A percentile compares a stretch with the other conserved stretches of the same genome.
phyloP scores from a whole-genome alignment of 805 yeast genomes.

The Metschnikowia borealis region DNA sequence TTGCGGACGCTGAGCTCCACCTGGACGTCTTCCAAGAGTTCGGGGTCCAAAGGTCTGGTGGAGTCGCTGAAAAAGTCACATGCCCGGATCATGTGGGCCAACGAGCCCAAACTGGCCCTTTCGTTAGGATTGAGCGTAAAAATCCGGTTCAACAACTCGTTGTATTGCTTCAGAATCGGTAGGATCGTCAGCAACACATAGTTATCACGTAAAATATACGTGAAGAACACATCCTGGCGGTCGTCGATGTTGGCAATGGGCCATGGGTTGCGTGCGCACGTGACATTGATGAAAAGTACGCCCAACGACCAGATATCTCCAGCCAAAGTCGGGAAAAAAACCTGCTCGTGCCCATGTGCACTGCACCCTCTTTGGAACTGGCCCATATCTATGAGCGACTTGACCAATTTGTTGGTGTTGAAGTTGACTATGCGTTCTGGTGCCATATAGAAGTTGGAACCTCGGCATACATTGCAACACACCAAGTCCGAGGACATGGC shows the following conservation, averaged over 20 bases:
- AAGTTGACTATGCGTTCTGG: slow-evolving; percentile 70
- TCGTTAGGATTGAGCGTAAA: slow-evolving; percentile 47
- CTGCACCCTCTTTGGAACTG: slow-evolving; percentile 15
- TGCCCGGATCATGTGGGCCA: slow-evolving; percentile 35
- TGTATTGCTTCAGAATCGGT: slow-evolving; percentile 67
- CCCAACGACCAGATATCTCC: slow-evolving; percentile 90
- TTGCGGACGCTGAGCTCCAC: not conserved
- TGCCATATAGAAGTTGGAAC: slow-evolving; percentile 88
- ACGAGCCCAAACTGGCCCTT: slow-evolving; percentile 38
- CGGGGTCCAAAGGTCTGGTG: not conserved
- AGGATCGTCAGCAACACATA: slow-evolving; percentile 58
- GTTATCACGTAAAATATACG: slow-evolving; percentile 51
- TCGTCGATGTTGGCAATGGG: slow-evolving; percentile 61
- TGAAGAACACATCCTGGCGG: slow-evolving; percentile 56
- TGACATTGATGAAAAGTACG: slow-evolving; percentile 71
- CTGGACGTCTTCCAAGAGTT: not conserved
- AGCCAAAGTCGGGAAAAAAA: slow-evolving; percentile 60
- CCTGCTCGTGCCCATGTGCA: slow-evolving; percentile 18
- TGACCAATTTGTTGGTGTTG: slow-evolving; percentile 26
- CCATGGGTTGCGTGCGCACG: slow-evolving; percentile 90
- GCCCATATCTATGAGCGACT: slow-evolving; percentile 27
- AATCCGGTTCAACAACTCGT: slow-evolving; percentile 44
- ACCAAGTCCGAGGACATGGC: slow-evolving; percentile 60
- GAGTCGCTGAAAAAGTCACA: slow-evolving; percentile 31
- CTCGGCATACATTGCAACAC: slow-evolving; percentile 73